Base-by-base conservation (phyloP, 257 asterid genomes). In the Paraleonurus japonicus region DNA sequence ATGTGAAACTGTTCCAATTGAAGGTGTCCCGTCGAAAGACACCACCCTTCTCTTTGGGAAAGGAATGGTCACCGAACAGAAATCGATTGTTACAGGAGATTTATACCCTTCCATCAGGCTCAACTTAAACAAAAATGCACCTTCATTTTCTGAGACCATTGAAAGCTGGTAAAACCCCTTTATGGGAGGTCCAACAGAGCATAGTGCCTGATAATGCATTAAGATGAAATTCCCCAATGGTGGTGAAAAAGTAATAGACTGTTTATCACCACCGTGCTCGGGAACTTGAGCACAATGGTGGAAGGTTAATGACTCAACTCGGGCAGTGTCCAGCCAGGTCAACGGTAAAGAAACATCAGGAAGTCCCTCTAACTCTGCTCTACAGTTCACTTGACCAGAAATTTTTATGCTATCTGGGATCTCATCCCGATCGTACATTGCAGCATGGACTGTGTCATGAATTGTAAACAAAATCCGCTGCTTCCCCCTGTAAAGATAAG, bases 251-350 rank as follows among this genome's bases (percentile, higher is more conserved):
- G 94, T 89, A 72, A 93, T 78, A 15, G 96, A 80, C 85, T 93
- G 97, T 74, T 86, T 90, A 76, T 89, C 96, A 20, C 92, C 96
- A 53, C 97, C 90, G 45, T 89, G 95, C 81, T 89, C 98, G 4
- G 98, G 97, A 79, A 93, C 97, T 87, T 93, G 98, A 75, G 97
- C 96, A 83, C 98, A 89, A 26, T 92, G 96, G 79, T 93, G 98
- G 84, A 93, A 93, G 70, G 96, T 85, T 77, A 93, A 83, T 48
- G 95, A 81, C 87, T 89, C 89, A 43, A 90, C 83, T 53, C 79
- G 83, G 73, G 95, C 88, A 57, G 89, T 72, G 57, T 82, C 90
- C 81, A 89, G 73, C 72, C 97, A 92, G 23, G 83, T 86, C 78
- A 94, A 70, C 1, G 98, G 98, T 81, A 94, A 85, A 50, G 94